Evolutionary conservation across 2,329 filamentous ascomycete species (phyloP).

Genomic region (Aspergillus sergii): DNA sequence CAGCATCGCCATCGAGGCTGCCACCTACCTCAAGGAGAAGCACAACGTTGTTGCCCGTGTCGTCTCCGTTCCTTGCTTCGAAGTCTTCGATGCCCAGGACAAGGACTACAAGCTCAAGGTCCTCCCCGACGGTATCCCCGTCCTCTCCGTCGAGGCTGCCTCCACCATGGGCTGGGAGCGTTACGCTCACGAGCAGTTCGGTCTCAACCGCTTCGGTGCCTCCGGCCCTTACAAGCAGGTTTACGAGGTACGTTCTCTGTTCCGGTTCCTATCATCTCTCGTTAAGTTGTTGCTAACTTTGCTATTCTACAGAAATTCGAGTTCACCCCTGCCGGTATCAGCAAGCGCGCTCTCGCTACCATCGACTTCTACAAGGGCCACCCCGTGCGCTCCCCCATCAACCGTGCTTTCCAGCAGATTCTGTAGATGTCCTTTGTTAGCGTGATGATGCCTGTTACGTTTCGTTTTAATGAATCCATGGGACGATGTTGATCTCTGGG

Average conservation of each 20-base stretch:
- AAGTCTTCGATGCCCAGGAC: slow-evolving; percentile 90
- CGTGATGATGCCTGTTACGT: slow-evolving; percentile 21
- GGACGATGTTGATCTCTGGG: slow-evolving; percentile 24
- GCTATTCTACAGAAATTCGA: slow-evolving; percentile 78
- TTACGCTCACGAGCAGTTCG: slow-evolving; percentile 99
- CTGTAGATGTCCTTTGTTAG: slow-evolving; percentile 62
- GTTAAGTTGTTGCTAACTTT: slow-evolving; percentile 11
- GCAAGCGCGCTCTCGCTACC: slow-evolving; percentile 90
- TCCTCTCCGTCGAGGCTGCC: slow-evolving; percentile 94
- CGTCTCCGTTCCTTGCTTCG: slow-evolving; percentile 94
- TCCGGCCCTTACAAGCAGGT: slow-evolving; percentile 97
- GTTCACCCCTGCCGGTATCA: slow-evolving; percentile 94
- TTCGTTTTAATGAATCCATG: slow-evolving; percentile 31
- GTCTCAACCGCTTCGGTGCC: slow-evolving; percentile 97
- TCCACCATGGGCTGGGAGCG: slow-evolving; percentile 97
- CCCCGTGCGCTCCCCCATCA: slow-evolving; percentile 90
- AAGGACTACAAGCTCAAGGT: slow-evolving; percentile 95
- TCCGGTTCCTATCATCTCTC: not conserved
- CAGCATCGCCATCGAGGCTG: slow-evolving; percentile 86
- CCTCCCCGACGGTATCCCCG: slow-evolving; percentile 90
- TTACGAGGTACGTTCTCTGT: slow-evolving; percentile 70
- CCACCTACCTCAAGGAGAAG: slow-evolving; percentile 87
- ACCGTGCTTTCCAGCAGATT: slow-evolving; percentile 96
- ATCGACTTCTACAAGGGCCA: slow-evolving; percentile 97
- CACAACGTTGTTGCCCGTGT: slow-evolving; percentile 85